Conservation (phyloP, 2,329 filamentous ascomycete species). For the Colletotrichum cuscutae region DNA sequence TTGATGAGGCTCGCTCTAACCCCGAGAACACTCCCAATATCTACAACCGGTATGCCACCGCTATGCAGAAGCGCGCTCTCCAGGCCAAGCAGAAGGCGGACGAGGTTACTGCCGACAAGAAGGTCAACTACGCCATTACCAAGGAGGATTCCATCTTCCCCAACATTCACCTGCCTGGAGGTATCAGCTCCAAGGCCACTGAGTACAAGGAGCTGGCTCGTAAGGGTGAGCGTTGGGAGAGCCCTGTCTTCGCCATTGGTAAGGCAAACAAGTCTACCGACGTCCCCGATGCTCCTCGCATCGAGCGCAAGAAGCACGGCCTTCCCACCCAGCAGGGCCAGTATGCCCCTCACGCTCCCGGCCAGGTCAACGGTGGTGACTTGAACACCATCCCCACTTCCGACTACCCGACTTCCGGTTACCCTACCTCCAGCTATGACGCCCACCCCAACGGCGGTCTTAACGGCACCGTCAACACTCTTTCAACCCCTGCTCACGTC, state of each 20-base stretch:
- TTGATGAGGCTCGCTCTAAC: slow-evolving; percentile 72
- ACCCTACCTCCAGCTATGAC: background rate
- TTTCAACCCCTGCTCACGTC: slow-evolving; percentile 5
- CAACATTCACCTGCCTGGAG: slow-evolving; percentile 84
- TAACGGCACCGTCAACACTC: slow-evolving; percentile 14
- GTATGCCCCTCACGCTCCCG: slow-evolving; percentile 15
- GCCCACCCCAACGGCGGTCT: slow-evolving; percentile 9
- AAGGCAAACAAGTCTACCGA: slow-evolving; percentile 76
- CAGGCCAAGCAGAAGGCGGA: slow-evolving; percentile 84
- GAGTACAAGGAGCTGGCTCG: slow-evolving; percentile 89
- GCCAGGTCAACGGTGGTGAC: slow-evolving; percentile 3
- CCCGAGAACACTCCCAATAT: slow-evolving; percentile 82
- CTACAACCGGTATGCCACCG: slow-evolving; percentile 84
- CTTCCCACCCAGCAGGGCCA: slow-evolving; percentile 8
- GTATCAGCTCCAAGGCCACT: slow-evolving; percentile 92
- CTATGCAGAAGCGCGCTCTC: slow-evolving; percentile 77
- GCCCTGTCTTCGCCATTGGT: slow-evolving; percentile 90
- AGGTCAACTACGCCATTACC: slow-evolving; percentile 86
- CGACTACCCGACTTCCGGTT: background rate
- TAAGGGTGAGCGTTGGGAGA: slow-evolving; percentile 95
- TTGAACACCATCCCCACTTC: background rate
- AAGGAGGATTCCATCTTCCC: slow-evolving; percentile 92
- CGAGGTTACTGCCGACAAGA: slow-evolving; percentile 68
- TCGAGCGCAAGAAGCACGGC: slow-evolving; percentile 58
- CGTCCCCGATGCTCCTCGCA: slow-evolving; percentile 70